These are phyloP conservation scores for Ophiostoma australiae DNA, from an alignment of 2,329 filamentous ascomycete genomes.

Conservation along the genomic window DNA sequence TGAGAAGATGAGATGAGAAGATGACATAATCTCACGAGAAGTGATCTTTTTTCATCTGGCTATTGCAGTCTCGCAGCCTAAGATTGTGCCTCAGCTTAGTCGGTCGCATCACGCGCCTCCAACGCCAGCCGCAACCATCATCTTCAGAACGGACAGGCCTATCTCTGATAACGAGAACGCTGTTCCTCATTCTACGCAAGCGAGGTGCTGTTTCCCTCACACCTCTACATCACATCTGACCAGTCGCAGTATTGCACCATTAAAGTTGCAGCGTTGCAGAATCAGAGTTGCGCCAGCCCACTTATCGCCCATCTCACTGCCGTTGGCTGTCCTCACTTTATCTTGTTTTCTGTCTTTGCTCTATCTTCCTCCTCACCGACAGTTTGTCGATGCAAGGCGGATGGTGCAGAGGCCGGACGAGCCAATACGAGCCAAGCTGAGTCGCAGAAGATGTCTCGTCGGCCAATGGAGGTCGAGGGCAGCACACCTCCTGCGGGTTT, in stretches of 20 bases:
- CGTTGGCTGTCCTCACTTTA: neutral
- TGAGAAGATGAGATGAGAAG: neutral
- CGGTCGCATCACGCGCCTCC: neutral
- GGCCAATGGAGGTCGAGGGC: conserved; percentile 17
- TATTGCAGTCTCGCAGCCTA: neutral
- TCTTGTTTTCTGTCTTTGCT: neutral
- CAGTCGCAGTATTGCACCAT: neutral
- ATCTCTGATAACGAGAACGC: neutral
- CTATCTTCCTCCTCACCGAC: conserved; percentile 17
- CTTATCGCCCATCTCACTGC: neutral
- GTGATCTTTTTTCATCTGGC: neutral
- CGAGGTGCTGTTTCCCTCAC: conserved; percentile 5
- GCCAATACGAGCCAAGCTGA: conserved; percentile 17
- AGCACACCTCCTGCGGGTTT: conserved; percentile 15
- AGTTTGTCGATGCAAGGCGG: conserved; percentile 10
- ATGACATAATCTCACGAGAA: neutral
- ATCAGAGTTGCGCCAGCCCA: neutral
- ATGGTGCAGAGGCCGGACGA: neutral
- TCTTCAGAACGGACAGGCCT: neutral
- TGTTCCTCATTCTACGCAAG: conserved; percentile 24
- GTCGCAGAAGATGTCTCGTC: neutral
- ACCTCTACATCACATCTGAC: conserved; percentile 5
- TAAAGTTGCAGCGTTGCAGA: neutral
- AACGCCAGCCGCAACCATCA: conserved; percentile 4
- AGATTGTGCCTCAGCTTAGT: neutral